Evolutionary conservation across 78 protist species (phyloP).

Genomic region (Monosiga brevicollis): DNA sequence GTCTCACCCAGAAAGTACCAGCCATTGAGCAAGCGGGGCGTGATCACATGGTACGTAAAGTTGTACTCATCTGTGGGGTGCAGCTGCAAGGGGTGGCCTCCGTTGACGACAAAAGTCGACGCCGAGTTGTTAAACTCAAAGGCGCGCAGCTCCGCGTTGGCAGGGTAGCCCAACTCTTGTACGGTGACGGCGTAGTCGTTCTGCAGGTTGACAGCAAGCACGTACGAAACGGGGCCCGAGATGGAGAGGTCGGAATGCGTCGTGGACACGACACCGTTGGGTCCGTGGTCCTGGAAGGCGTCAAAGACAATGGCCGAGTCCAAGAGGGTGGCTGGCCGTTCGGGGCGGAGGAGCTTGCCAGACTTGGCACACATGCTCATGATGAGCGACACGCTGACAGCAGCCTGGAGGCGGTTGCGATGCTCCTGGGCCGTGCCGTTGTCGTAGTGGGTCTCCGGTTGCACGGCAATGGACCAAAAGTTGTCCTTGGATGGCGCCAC

Average conservation of each 20-base stretch:
- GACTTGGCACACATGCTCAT: neutral
- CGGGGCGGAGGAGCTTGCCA: slow-evolving; percentile 23
- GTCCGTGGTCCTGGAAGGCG: neutral
- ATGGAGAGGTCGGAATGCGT: neutral
- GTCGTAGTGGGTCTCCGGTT: neutral
- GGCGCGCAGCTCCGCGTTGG: neutral
- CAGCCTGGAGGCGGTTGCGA: slow-evolving; percentile 7
- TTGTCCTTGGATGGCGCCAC: slow-evolving; percentile 38
- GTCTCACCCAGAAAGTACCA: slow-evolving; percentile 15
- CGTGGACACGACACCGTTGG: neutral
- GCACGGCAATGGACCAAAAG: slow-evolving; percentile 19
- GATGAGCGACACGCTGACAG: slow-evolving; percentile 13
- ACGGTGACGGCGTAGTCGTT: neutral
- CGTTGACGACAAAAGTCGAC: neutral
- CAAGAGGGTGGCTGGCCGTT: neutral
- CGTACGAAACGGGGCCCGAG: neutral
- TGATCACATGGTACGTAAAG: neutral
- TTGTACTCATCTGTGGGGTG: neutral
- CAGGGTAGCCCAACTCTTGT: neutral
- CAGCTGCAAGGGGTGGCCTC: neutral
- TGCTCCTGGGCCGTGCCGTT: slow-evolving; percentile 6
- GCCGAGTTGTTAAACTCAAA: neutral
- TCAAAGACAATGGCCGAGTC: neutral
- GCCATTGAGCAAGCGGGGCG: slow-evolving; percentile 14
- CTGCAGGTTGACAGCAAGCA: neutral